Conservation (phyloP, 2,329 filamentous ascomycete genomes). For the Fusarium temperatum region DNA sequence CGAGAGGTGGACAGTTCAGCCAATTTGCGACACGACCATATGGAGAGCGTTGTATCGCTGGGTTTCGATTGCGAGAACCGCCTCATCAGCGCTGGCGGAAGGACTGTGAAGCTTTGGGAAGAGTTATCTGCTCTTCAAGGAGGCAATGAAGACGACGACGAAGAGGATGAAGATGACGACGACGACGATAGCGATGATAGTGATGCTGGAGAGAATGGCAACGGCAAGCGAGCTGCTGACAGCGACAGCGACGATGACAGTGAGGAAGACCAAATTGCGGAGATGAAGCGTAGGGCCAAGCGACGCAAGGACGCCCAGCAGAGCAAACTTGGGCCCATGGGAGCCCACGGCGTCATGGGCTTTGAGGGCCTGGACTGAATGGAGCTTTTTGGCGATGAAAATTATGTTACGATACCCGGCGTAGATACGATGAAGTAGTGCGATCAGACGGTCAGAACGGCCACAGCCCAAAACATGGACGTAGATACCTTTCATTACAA, state of each 20-base stretch:
- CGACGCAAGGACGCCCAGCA: conserved; percentile 53
- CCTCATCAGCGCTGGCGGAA: conserved; percentile 89
- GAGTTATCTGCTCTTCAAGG: conserved; percentile 68
- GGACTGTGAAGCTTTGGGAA: conserved; percentile 92
- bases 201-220: conserved; percentile 53
- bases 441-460: neutral
- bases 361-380: conserved; percentile 58
- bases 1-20: conserved; percentile 75
- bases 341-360: conserved; percentile 61
- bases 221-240: conserved; percentile 58
- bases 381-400: neutral
- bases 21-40: conserved; percentile 77
- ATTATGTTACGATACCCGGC: conserved; percentile 28
- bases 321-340: conserved; percentile 58
- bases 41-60: conserved; percentile 84
- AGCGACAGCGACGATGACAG: conserved; percentile 59
- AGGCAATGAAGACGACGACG: conserved; percentile 46
- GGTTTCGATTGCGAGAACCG: conserved; percentile 86
- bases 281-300: conserved; percentile 58
- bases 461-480: neutral
- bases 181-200: conserved; percentile 57
- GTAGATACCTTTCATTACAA: neutral
- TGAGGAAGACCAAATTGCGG: conserved; percentile 46
- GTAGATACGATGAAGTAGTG: neutral
- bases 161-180: conserved; percentile 52